Conservation (phyloP, 1,139 yeast species). For the Kodamaea ohmeri region DNA sequence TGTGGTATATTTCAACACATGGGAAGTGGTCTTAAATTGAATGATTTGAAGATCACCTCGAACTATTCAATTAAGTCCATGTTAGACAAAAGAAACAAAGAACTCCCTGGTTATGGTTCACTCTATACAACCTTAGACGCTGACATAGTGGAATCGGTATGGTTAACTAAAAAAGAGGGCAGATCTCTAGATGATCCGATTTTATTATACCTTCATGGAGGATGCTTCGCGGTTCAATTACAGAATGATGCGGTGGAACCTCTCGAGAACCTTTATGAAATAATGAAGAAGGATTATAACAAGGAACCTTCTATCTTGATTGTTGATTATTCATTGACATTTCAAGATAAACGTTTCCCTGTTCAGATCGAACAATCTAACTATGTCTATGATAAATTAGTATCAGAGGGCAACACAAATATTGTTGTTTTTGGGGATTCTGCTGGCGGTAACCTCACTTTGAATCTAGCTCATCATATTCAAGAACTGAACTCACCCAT, state of each 20-base stretch:
- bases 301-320: slow-evolving; percentile 29
- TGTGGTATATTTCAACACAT: slow-evolving; percentile 7
- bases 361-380: slow-evolving; percentile 35
- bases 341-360: slow-evolving; percentile 31
- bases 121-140: slow-evolving; percentile 18
- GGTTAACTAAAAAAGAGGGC: slow-evolving; percentile 34
- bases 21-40: slow-evolving; percentile 2
- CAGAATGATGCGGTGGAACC: slow-evolving; percentile 32
- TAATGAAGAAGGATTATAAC: slow-evolving; percentile 27
- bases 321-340: slow-evolving; percentile 38
- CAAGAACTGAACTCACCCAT: slow-evolving; percentile 11
- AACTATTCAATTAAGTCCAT: slow-evolving; percentile 5
- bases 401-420: slow-evolving; percentile 28
- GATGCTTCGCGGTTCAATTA: slow-evolving; percentile 34
- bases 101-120: slow-evolving; percentile 31
- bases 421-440: slow-evolving; percentile 40
- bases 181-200: slow-evolving; percentile 34
- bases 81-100: slow-evolving; percentile 4
- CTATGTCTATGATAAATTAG: slow-evolving; percentile 29
- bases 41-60: slow-evolving; percentile 4
- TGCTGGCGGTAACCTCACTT: slow-evolving; percentile 41
- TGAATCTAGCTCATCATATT: slow-evolving; percentile 30
- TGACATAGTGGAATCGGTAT: slow-evolving; percentile 26
- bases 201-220: slow-evolving; percentile 42
- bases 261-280: slow-evolving; percentile 28